Base-by-base conservation (phyloP, 2,329 filamentous ascomycete species). In the Colletotrichum lentis region DNA sequence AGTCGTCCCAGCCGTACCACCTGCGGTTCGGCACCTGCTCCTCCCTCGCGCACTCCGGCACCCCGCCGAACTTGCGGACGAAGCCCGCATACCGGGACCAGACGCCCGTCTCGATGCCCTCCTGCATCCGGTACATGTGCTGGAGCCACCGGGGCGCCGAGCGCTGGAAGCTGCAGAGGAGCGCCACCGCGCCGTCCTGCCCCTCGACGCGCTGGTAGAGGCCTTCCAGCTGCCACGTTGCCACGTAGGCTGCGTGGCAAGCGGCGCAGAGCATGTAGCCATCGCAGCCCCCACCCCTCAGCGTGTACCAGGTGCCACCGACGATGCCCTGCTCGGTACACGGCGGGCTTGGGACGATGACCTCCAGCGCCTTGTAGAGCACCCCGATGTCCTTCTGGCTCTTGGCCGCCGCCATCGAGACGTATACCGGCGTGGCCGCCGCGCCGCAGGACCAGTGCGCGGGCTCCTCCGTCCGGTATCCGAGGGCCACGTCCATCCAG, bases 221-320 rank as follows among this genome's bases (percentile, higher is more conserved):
- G 2, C 67, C 52, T 1, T 64, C 72, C 1, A 78, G 66, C 0
- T 71, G 71, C 5, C 72, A 67, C 0, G 77, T 73, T 5, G 65
- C 66, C 6, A 80, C 47, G 16, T 77, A 71, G 1, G 77, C 78
- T 0, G 69, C 69, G 58, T 76, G 75, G 50, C 78, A 80, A 4
- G 77, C 76, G 35, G 78, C 74, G 39, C 79, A 80, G 0, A 80
- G 70, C 14, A 71, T 70, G 8, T 74, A 73, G 0, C 72, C 72
- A 0, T 68, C 62, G 14, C 74, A 72, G 0, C 67, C 73, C 1
- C 74, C 74, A 14, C 39, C 20, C 0, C 61, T 18, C 0, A 79
- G 44, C 0, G 77, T 79, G 73, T 77, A 80, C 77, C 77, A 79
- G 1, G 74, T 77, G 1, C 77, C 77, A 1, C 75, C 65, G 0